These are phyloP conservation scores for Podila epicladia DNA, from an alignment of 192 early-diverging fungal genomes.

Conservation along the genomic window DNA sequence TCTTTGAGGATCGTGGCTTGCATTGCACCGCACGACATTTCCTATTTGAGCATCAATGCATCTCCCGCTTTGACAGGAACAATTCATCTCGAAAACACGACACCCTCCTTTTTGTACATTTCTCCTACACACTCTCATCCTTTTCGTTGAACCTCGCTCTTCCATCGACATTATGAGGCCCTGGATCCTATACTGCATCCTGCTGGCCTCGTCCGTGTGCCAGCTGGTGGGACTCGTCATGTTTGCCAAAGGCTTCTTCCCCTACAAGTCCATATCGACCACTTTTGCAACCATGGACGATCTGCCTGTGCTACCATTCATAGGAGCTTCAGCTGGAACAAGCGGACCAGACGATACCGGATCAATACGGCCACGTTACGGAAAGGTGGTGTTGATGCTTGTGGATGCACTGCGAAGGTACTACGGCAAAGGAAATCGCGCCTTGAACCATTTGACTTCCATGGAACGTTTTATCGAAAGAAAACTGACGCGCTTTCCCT, in stretches of 20 bases:
- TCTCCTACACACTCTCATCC: neutral
- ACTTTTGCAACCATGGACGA: constrained; percentile 65
- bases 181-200: constrained; percentile 20
- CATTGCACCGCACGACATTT: too few species aligned
- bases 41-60: too few species aligned
- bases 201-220: constrained; percentile 31
- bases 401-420: constrained; percentile 80
- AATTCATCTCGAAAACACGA: neutral
- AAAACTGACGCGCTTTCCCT: too few species aligned
- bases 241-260: constrained; percentile 82
- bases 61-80: too few species aligned
- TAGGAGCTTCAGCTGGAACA: neutral
- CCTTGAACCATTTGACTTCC: neutral
- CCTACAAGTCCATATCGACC: constrained; percentile 75
- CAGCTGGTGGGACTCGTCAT: constrained; percentile 71
- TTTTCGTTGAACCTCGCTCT: neutral
- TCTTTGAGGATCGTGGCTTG: too few species aligned
- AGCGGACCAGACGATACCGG: neutral
- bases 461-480: constrained; percentile 41
- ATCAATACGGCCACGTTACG: constrained; percentile 54
- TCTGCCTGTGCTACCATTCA: constrained; percentile 26
- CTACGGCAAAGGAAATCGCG: neutral
- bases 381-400: constrained; percentile 72
- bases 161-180: constrained; percentile 24
- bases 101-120: neutral